Evolutionary conservation across 2,329 filamentous ascomycete genomes (phyloP).

Genomic region (Malbranchea zuffiana): DNA sequence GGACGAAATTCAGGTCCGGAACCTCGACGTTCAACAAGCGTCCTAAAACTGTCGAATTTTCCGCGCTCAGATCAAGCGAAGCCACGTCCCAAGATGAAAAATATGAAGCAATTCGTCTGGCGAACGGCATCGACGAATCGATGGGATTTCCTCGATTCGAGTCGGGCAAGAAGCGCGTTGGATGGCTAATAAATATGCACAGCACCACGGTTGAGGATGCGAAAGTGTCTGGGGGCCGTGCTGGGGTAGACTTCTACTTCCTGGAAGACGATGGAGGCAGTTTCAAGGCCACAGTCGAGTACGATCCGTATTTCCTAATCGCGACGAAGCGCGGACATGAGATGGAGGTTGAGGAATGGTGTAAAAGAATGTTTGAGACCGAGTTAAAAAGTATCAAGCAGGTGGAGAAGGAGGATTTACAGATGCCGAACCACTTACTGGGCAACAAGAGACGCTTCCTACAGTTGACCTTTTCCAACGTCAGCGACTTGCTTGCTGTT

Average conservation of each 20-base stretch:
- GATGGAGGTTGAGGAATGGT: slow-evolving; percentile 92
- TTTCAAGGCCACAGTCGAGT: slow-evolving; percentile 94
- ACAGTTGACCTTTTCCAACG: slow-evolving; percentile 77
- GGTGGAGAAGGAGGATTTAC: slow-evolving; percentile 84
- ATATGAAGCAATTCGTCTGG: slow-evolving; percentile 71
- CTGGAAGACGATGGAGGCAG: slow-evolving; percentile 77
- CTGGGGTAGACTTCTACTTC: slow-evolving; percentile 95
- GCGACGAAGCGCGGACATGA: slow-evolving; percentile 82
- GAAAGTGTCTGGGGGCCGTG: slow-evolving; percentile 68
- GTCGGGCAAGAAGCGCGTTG: slow-evolving; percentile 68
- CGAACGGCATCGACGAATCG: slow-evolving; percentile 80
- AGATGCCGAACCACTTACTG: slow-evolving; percentile 89
- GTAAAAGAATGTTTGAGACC: slow-evolving; percentile 66
- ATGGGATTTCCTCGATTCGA: slow-evolving; percentile 94
- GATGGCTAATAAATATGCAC: slow-evolving; percentile 95
- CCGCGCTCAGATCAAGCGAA: slow-evolving; percentile 63
- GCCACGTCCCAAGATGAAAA: slow-evolving; percentile 87
- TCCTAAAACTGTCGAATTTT: slow-evolving; percentile 68
- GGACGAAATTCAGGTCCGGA: slow-evolving; percentile 42
- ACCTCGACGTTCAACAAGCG: slow-evolving; percentile 39
- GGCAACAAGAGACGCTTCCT: slow-evolving; percentile 84
- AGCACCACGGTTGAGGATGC: slow-evolving; percentile 78
- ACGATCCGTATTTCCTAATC: slow-evolving; percentile 91
- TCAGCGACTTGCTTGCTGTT: slow-evolving; percentile 73
- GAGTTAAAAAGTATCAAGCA: slow-evolving; percentile 66